phyloP scores from a whole-genome alignment of 768 basidiomycete genomes.

The Rhodotorula babjevae region DNA sequence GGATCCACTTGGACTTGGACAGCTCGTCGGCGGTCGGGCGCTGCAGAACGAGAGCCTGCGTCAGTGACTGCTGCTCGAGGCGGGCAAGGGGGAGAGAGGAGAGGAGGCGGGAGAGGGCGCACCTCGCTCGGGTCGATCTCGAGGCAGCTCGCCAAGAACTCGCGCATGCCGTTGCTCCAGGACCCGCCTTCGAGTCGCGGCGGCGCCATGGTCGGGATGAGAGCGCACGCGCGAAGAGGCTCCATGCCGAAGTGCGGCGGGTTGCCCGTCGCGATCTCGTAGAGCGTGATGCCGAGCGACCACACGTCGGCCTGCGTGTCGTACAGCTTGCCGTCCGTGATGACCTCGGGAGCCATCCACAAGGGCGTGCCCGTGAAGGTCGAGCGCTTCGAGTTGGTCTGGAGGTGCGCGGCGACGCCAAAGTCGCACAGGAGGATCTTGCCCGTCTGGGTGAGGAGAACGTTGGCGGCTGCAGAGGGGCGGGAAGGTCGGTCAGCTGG shows the following conservation, averaged over 20 bases:
- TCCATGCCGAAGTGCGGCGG: conserved; percentile 65
- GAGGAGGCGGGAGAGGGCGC: conserved; percentile 38
- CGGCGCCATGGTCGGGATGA: conserved; percentile 76
- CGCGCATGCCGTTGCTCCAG: conserved; percentile 73
- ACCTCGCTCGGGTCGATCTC: conserved; percentile 76
- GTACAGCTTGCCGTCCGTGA: conserved; percentile 77
- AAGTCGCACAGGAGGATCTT: conserved; percentile 97
- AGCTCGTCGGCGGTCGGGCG: conserved; percentile 86
- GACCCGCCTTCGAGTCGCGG: conserved; percentile 58
- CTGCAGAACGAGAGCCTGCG: conserved; percentile 50
- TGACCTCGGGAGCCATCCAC: conserved; percentile 99
- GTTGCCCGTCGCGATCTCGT: conserved; percentile 93
- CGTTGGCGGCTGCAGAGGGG: conserved; percentile 65
- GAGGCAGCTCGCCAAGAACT: conserved; percentile 78
- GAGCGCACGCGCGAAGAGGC: conserved; percentile 76
- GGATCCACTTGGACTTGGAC: conserved; percentile 78
- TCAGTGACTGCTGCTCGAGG: too few species aligned
- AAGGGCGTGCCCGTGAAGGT: conserved; percentile 96
- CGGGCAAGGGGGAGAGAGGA: conserved; percentile 1
- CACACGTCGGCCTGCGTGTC: conserved; percentile 98
- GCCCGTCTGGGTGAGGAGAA: conserved; percentile 79
- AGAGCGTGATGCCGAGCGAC: conserved; percentile 92
- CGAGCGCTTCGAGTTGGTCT: conserved; percentile 81
- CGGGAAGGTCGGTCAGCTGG: background rate
- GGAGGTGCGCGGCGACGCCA: conserved; percentile 86